Evolutionary conservation across 2,329 filamentous ascomycete genomes (phyloP), one percentile per base, ranked within the genome.

Genomic region (Penicillium brasilianum): DNA sequence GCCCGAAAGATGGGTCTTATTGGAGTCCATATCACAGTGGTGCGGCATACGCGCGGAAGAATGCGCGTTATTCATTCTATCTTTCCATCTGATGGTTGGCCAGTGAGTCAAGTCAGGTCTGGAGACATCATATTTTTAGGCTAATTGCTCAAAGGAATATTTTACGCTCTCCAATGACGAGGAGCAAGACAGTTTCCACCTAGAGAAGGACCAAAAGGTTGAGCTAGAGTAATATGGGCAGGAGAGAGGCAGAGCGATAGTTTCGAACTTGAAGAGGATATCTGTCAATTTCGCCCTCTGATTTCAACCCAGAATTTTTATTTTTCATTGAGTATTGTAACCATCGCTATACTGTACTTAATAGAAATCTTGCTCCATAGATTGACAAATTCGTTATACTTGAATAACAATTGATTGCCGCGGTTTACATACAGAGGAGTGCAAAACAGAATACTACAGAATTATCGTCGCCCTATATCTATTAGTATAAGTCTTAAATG

Each of bases 401-500:
- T 6, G 11, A 37, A 14, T 6, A 37, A 14, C 14, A 14, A 37
- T 16, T 37, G 36, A 37, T 16, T 37, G 11, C 36, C 8, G 13
- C 36, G 36, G 36, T 37, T n/a, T n/a, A n/a, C n/a, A n/a, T n/a
- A n/a, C n/a, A n/a, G n/a, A n/a, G n/a, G n/a, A n/a, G n/a, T n/a
- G n/a, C n/a, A n/a, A n/a, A n/a, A n/a, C n/a, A n/a, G n/a, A n/a
- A 39, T 14, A 53, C 5, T 41, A 34, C 48, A 18, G 48, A 50
- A 30, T 50, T 34, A 8, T 28, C 6, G 11, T 53, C 34, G 50
- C 50, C 32, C 32, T 53, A 37, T 16, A 6, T 20, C 14, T 25
- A 39, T 62, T 30, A 63, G 58, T 57, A 14, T 39, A 16, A 28
- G 13, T 30, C 28, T 1, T 13, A 25, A 41, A 53, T 37, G 16